Base-by-base conservation (phyloP, 345 rosid species). In the Salix purpurea region DNA sequence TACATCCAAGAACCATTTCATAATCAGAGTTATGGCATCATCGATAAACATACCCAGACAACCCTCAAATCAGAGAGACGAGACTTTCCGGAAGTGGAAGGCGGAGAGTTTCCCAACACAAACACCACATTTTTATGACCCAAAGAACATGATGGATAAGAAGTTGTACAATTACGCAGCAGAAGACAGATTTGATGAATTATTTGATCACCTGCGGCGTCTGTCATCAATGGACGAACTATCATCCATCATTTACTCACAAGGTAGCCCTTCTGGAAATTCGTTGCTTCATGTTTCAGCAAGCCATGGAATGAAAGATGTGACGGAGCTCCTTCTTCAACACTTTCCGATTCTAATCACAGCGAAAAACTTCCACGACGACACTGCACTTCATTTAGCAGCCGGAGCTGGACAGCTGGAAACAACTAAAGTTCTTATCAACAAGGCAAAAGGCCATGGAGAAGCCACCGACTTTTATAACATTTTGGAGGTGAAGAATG, bases 201-300 rank as follows among this genome's bases (percentile, higher is more conserved):
- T 62, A 12, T 23, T 62, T 24, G 18, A 3, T 62, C 13, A 62
- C 7, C 19, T 62, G 32, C 6, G 6, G 15, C 1, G 15, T 11
- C 16, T 62, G 26, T 26, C 32, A 26, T 26, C 66, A 62, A 4
- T 12, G 16, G n/a, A n/a, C n/a, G 16, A 62, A 6, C 69, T 7
- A 30, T 16, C 9, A 28, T 68, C 71, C 12, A 4, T 50, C 62
- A 71, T 71, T 19, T 48, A 4, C 21, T 3, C 4, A 8, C 74
- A 71, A 14, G 23, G 10, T 3, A 30, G 42, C n/a, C 74, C 64
- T 18, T 28, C 62, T 21, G 74, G 74, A 19, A 71, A 71, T 12
- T 71, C 74, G 16, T 50, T 71, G 64, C 74, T 71, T 48, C 74
- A 71, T 48, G 39, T 50, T 3, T 39, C 74, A 21, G 74, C 40